These are phyloP conservation scores for Rhodotorula kratochvilovae DNA, from an alignment of 768 basidiomycete genomes.

Conservation along the genomic window DNA sequence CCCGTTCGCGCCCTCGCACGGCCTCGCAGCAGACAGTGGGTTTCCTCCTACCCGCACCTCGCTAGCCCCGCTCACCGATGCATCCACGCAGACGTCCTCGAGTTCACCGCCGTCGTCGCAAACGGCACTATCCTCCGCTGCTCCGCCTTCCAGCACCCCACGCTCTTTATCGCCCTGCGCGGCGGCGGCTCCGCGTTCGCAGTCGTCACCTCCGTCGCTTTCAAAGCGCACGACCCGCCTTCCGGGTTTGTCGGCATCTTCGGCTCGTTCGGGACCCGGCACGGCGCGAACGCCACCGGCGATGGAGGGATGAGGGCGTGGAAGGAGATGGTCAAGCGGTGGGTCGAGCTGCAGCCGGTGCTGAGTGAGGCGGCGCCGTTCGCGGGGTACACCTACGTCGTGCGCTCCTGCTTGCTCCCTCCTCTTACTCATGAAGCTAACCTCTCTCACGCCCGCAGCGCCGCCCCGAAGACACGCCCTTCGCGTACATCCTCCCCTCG, in stretches of 20 bases:
- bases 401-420: background rate
- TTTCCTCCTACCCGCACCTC: no score
- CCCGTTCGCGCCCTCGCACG: conserved; percentile 2
- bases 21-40: conserved; percentile 20
- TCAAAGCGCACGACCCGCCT: background rate
- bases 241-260: conserved; percentile 23
- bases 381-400: conserved; percentile 25
- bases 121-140: conserved; percentile 3
- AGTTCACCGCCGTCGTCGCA: conserved; percentile 13
- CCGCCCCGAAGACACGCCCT: background rate
- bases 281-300: background rate
- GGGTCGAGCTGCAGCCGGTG: conserved; percentile 16
- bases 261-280: background rate
- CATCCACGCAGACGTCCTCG: conserved; percentile 20
- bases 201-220: conserved; percentile 10
- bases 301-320: conserved; percentile 1
- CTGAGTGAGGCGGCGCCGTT: conserved; percentile 4
- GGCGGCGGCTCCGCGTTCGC: conserved; percentile 18
- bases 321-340: conserved; percentile 6
- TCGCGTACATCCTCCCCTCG: conserved; percentile 26
- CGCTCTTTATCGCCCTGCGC: conserved; percentile 25
- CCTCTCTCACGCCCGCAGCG: background rate
- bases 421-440: background rate
- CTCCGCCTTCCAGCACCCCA: conserved; percentile 6
- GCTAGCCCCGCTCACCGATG: no score